phyloP scores from a whole-genome alignment of 345 rosid genomes.

The Eucalyptus globulus region DNA sequence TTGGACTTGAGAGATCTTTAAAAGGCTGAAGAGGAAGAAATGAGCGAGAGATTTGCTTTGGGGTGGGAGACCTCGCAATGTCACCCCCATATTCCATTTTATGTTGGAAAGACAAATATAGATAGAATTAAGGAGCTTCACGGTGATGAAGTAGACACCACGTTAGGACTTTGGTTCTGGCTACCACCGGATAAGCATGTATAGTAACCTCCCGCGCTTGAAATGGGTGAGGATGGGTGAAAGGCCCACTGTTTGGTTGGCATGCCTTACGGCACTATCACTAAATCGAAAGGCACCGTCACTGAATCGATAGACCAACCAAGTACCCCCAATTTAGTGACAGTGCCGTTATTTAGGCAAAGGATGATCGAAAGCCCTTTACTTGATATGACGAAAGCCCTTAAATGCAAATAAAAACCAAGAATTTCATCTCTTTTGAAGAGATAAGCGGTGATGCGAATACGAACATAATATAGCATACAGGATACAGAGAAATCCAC shows the following conservation, averaged over 20 bases:
- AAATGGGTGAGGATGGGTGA: too few relatives aligned
- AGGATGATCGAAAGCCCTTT: neutral
- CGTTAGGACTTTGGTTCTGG: rapidly evolving
- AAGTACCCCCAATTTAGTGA: too few relatives aligned
- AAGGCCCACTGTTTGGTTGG: too few relatives aligned
- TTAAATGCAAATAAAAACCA: neutral
- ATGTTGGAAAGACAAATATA: rapidly evolving
- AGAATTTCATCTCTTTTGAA: neutral
- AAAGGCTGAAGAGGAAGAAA: too few relatives aligned
- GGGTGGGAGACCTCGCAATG: too few relatives aligned
- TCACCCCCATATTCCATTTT: too few relatives aligned
- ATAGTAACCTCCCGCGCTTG: rapidly evolving
- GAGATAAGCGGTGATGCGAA: neutral
- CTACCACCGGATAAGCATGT: rapidly evolving
- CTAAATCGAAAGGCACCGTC: rapidly evolving
- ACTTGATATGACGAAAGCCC: neutral
- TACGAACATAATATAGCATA: neutral
- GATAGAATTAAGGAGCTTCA: too few relatives aligned
- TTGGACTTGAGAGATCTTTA: rapidly evolving
- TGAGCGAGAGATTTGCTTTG: rapidly evolving
- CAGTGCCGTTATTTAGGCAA: neutral
- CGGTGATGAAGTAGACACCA: too few relatives aligned
- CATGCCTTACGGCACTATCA: rapidly evolving
- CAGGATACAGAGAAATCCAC: neutral
- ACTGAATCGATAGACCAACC: too few relatives aligned